Evolutionary conservation across 495 filamentous ascomycete species (phyloP).

Genomic region (Aspergillus baeticus): DNA sequence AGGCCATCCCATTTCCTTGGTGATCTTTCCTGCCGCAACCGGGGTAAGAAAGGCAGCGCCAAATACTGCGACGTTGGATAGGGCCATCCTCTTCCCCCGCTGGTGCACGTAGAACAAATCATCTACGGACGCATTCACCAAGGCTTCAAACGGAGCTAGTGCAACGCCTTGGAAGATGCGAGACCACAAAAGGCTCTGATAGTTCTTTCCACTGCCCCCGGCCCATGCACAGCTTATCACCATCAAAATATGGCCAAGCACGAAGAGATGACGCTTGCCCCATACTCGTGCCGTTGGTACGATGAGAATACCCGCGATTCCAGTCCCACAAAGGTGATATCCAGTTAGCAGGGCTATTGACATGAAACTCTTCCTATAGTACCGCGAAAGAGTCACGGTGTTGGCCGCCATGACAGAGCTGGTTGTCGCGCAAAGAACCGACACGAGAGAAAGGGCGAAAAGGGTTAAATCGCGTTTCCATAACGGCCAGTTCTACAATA

Average conservation of each 20-base stretch:
- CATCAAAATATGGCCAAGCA: constrained; percentile 75
- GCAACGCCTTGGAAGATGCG: constrained; percentile 74
- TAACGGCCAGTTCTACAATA: constrained; percentile 79
- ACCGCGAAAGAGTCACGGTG: constrained; percentile 66
- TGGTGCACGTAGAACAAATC: constrained; percentile 79
- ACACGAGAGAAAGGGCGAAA: constrained; percentile 70
- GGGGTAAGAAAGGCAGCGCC: constrained; percentile 92
- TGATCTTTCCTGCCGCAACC: constrained; percentile 84
- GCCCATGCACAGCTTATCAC: constrained; percentile 74
- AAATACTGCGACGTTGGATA: constrained; percentile 85
- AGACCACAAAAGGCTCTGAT: constrained; percentile 70
- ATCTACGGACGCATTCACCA: constrained; percentile 75
- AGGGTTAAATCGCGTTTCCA: constrained; percentile 84
- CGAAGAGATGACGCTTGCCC: constrained; percentile 86
- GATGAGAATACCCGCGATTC: constrained; percentile 74
- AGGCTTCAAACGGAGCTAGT: constrained; percentile 71
- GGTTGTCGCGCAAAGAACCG: constrained; percentile 77
- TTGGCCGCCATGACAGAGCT: constrained; percentile 86
- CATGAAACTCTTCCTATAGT: constrained; percentile 61
- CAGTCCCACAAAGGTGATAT: constrained; percentile 82
- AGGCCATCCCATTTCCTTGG: constrained; percentile 68
- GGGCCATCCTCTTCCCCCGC: constrained; percentile 85
- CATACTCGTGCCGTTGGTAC: constrained; percentile 87
- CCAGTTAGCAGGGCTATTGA: constrained; percentile 80
- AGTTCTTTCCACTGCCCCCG: constrained; percentile 64